Percentiles rank a stretch among this genome's conserved stretches.
These are phyloP conservation scores for Selaginella moellendorffii DNA, from an alignment of 75 land plant genomes.

Conservation along the genomic window DNA sequence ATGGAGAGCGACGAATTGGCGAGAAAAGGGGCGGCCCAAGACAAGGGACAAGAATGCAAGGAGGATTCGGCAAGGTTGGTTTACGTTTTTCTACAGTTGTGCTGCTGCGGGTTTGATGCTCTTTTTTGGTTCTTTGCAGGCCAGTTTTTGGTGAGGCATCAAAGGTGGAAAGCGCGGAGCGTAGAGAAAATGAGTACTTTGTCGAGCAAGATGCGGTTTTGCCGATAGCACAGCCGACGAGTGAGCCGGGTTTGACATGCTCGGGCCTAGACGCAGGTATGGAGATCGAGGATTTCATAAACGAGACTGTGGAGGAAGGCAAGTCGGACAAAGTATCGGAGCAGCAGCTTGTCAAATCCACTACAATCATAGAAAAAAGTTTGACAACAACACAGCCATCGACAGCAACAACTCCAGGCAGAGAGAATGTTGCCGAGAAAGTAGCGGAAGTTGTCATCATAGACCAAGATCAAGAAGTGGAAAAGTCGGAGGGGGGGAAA, in stretches of 20 bases:
- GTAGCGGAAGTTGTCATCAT: background rate
- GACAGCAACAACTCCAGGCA: background rate
- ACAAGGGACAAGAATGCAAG: too few relatives aligned
- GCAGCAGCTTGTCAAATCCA: background rate
- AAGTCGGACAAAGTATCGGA: background rate
- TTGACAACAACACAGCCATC: background rate
- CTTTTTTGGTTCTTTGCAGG: too few relatives aligned
- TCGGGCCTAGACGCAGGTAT: background rate
- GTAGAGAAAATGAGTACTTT: too few relatives aligned
- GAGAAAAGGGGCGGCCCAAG: too few relatives aligned
- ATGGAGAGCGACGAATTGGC: too few relatives aligned
- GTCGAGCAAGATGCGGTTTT: background rate
- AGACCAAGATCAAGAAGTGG: background rate
- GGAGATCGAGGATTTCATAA: background rate
- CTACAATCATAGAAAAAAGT: background rate
- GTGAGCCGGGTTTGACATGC: background rate
- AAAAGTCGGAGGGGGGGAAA: background rate
- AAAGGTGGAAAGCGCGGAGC: too few relatives aligned
- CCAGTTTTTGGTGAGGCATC: too few relatives aligned
- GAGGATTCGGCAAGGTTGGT: too few relatives aligned
- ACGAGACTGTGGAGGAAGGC: background rate
- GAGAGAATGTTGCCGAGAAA: background rate
- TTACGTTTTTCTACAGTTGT: too few relatives aligned
- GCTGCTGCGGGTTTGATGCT: too few relatives aligned
- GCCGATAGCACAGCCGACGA: background rate